Percentiles rank a stretch among this genome's conserved stretches.
Conservation (phyloP, 306 rosid genomes). For the Castanea mollissima region DNA sequence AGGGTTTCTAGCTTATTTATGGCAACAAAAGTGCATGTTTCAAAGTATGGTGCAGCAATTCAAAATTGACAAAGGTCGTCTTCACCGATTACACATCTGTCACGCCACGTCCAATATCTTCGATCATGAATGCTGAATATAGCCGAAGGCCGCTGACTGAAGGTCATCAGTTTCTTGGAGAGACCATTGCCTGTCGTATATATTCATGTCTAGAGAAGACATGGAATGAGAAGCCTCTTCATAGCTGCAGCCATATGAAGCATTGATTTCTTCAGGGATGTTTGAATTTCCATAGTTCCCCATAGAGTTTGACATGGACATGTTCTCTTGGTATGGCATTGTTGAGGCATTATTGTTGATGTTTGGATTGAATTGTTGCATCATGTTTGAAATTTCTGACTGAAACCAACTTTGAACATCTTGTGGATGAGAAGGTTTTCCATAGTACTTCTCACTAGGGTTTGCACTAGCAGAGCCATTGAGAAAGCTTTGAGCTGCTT, state of each 20-base stretch:
- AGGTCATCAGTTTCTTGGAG: slow-evolving; percentile 60
- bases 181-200: slow-evolving; percentile 46
- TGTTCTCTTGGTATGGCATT: slow-evolving; percentile 38
- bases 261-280: slow-evolving; percentile 44
- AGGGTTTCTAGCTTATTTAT: slow-evolving; percentile 54
- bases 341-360: slow-evolving; percentile 28
- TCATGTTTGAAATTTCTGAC: slow-evolving; percentile 35
- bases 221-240: slow-evolving; percentile 61
- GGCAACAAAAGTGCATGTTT: slow-evolving; percentile 47
- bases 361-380: slow-evolving; percentile 40
- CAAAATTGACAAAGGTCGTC: slow-evolving; percentile 31
- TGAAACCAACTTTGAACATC: slow-evolving; percentile 64
- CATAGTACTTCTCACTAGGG: slow-evolving; percentile 54
- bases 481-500: slow-evolving; percentile 56
- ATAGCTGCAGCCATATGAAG: slow-evolving; percentile 60
- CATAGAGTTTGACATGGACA: slow-evolving; percentile 39
- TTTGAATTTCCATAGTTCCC: slow-evolving; percentile 49
- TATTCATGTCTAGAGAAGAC: slow-evolving; percentile 55
- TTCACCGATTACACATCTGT: slow-evolving; percentile 28
- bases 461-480: slow-evolving; percentile 44
- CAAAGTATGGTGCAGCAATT: slow-evolving; percentile 32
- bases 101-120: slow-evolving; percentile 13
- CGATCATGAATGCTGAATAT: slow-evolving; percentile 28
- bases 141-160: slow-evolving; percentile 71
- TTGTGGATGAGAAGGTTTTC: slow-evolving; percentile 37